Conservation (phyloP, 1,284 basidiomycete genomes). For the Mycosarcoma maydis region DNA sequence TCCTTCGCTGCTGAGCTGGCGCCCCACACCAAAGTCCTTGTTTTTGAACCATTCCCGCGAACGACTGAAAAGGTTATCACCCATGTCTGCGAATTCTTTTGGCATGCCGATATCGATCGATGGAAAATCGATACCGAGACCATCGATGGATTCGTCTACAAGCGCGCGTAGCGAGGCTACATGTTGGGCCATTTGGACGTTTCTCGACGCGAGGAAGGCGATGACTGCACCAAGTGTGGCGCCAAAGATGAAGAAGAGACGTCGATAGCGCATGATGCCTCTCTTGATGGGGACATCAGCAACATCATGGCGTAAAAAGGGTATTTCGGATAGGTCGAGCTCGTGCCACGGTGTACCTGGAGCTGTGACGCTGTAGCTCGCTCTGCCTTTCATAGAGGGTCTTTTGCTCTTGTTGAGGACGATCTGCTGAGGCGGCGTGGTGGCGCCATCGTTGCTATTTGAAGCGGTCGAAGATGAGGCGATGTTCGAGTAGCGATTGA, state of each 20-base stretch:
- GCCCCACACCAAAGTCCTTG: conserved; percentile 60
- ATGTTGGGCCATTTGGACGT: conserved; percentile 53
- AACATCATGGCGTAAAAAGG: conserved; percentile 44
- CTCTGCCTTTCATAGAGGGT: conserved; percentile 31
- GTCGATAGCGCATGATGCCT: conserved; percentile 53
- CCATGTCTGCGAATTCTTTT: conserved; percentile 57
- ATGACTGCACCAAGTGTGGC: conserved; percentile 49
- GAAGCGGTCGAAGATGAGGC: background rate
- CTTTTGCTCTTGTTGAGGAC: conserved; percentile 37
- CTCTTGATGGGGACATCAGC: conserved; percentile 27
- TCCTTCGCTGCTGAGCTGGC: conserved; percentile 43
- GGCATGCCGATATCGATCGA: conserved; percentile 58
- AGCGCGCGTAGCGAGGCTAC: conserved; percentile 41
- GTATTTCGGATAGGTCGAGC: conserved; percentile 57
- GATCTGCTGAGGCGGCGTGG: conserved; percentile 46
- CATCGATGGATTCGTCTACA: conserved; percentile 58
- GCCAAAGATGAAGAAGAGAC: conserved; percentile 56
- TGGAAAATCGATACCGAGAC: conserved; percentile 49
- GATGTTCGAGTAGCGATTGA: conserved; percentile 8
- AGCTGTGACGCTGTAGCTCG: conserved; percentile 50
- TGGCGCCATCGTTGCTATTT: conserved; percentile 11
- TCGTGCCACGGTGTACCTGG: conserved; percentile 62
- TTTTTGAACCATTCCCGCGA: conserved; percentile 62
- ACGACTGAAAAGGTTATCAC: conserved; percentile 55
- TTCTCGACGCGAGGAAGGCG: conserved; percentile 46